These are phyloP conservation scores for Wickerhamomyces silvicola DNA, from an alignment of 805 yeast species.

Conservation along the genomic window DNA sequence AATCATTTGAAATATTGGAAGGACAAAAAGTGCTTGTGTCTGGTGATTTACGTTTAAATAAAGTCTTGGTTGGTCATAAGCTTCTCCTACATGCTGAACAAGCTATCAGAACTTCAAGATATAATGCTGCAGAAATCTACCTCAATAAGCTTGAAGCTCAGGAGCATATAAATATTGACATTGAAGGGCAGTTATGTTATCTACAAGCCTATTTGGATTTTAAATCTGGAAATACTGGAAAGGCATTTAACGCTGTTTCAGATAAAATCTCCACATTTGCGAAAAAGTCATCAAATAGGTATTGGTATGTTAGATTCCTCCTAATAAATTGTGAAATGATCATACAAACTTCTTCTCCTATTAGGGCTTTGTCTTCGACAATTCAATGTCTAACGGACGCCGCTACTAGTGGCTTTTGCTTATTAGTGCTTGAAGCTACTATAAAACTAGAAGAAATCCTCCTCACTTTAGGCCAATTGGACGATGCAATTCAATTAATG, in stretches of 20 bases:
- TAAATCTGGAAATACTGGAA: conserved; percentile 15
- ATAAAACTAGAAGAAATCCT: conserved; percentile 40
- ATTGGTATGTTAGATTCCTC: conserved; percentile 40
- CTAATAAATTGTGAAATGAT: conserved; percentile 41
- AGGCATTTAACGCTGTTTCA: conserved; percentile 18
- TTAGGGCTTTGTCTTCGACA: conserved; percentile 44
- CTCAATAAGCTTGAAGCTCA: conserved; percentile 19
- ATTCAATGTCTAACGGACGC: conserved; percentile 45
- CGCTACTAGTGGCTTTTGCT: conserved; percentile 37
- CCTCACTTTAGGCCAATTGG: conserved; percentile 31
- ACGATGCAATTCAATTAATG: conserved; percentile 39
- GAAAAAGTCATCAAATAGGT: conserved; percentile 25
- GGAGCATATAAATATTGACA: conserved; percentile 20
- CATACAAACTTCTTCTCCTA: conserved; percentile 35
- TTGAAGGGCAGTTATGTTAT: conserved; percentile 23
- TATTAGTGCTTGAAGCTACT: conserved; percentile 40
- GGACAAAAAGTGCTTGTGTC: conserved; percentile 21
- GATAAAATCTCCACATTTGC: conserved; percentile 11
- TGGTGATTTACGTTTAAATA: conserved; percentile 25
- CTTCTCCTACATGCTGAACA: conserved; percentile 32
- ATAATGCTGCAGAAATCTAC: conserved; percentile 18
- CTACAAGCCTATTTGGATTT: conserved; percentile 19
- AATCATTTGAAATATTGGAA: conserved; percentile 31
- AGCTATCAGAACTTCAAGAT: conserved; percentile 22
- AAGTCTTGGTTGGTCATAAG: conserved; percentile 35